A percentile compares a stretch with the other conserved stretches of the same genome.
Evolutionary conservation across 306 rosid genomes (phyloP).

Genomic region (Medicago ruthenica): DNA sequence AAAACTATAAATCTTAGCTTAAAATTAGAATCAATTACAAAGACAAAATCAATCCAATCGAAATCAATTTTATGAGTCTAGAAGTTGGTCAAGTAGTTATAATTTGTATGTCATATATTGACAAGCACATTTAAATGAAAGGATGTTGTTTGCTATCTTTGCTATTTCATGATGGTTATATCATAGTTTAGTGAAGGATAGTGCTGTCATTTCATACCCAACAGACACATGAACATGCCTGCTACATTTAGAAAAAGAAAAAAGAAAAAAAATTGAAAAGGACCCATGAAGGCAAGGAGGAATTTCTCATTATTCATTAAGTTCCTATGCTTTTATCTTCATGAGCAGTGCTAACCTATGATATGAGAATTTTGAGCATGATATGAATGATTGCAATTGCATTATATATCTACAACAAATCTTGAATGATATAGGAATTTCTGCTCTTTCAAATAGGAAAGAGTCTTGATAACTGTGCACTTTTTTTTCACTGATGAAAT

Average conservation of each 20-base stretch:
- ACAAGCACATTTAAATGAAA: conserved; percentile 39
- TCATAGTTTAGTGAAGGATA: conserved; percentile 42
- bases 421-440: conserved; percentile 24
- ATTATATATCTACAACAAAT: conserved; percentile 32
- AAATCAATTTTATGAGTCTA: no score
- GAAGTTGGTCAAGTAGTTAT: no score
- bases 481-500: conserved; percentile 34
- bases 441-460: conserved; percentile 4
- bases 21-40: no score
- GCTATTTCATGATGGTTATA: conserved; percentile 2
- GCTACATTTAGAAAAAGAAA: conserved; percentile 53
- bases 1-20: no score
- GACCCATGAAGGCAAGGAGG: conserved; percentile 59
- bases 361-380: conserved; percentile 41
- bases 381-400: conserved; percentile 53
- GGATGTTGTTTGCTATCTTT: conserved; percentile 22
- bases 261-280: conserved; percentile 30
- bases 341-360: conserved; percentile 48
- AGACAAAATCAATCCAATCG: no score
- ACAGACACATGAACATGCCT: conserved; percentile 68
- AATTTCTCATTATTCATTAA: conserved; percentile 38
- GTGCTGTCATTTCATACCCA: conserved; percentile 60
- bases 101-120: not conserved
- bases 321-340: conserved; percentile 33
- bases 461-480: conserved; percentile 36